Percentiles rank a stretch among this genome's conserved stretches.
Conservation (phyloP, 148 eudicot genomes). For the Selenicereus undatus region DNA sequence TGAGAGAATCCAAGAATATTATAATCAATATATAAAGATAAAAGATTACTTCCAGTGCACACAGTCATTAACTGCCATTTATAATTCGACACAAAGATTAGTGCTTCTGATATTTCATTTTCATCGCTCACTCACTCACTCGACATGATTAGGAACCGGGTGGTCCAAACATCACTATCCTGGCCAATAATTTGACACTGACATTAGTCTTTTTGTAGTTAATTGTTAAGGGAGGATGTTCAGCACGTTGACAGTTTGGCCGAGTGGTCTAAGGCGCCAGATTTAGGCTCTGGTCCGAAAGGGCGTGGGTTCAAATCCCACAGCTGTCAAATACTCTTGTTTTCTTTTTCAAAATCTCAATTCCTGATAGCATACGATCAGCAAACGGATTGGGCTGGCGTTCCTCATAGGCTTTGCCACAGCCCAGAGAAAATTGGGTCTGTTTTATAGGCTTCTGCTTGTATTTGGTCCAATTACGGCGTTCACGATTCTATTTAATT, state of each 20-base stretch:
- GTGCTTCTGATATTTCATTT: not conserved
- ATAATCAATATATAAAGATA: not conserved
- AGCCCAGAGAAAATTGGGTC: no score
- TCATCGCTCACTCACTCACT: not conserved
- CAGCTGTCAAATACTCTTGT: slow-evolving; percentile 32
- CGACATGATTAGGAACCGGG: not conserved
- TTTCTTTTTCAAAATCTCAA: no score
- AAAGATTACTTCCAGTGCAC: not conserved
- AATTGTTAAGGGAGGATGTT: no score
- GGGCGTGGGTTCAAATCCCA: slow-evolving; percentile 69
- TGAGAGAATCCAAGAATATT: not conserved
- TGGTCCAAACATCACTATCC: not conserved
- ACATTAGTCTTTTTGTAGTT: no score
- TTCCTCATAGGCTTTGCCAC: no score
- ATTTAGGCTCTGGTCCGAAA: slow-evolving; percentile 66
- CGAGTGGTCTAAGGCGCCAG: slow-evolving; percentile 67
- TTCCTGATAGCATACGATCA: no score
- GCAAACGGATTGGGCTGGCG: no score
- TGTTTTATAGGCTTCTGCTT: no score
- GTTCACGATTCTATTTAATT: no score
- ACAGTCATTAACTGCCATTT: not conserved
- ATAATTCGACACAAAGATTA: not conserved
- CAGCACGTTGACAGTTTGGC: slow-evolving; percentile 46
- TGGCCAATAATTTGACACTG: not conserved
- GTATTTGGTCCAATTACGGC: no score